Conservation (phyloP, 768 basidiomycete genomes). For the Suillus paluster region DNA sequence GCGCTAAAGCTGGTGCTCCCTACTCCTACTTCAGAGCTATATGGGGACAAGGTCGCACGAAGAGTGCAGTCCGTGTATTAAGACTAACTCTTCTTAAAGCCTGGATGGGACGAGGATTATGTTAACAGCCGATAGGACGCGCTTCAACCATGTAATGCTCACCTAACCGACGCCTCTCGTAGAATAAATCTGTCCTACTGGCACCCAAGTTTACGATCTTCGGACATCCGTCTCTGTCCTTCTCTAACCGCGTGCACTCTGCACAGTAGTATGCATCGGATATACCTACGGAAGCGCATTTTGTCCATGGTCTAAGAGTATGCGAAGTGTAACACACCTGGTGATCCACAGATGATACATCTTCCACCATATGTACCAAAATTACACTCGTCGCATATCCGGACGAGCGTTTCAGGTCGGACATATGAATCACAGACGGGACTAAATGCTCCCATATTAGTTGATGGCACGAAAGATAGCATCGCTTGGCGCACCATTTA, state of each 20-base stretch:
- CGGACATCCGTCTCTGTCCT: conserved; percentile 97
- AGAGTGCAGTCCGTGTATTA: not conserved
- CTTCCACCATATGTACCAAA: conserved; percentile 97
- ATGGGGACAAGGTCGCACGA: not conserved
- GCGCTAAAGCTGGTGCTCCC: not conserved
- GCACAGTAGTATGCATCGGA: conserved; percentile 99
- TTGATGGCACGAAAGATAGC: not conserved
- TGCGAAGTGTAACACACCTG: conserved; percentile 57
- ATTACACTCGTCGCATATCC: conserved; percentile 99
- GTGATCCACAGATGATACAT: conserved; percentile 97
- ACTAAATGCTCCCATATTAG: conserved; percentile 44
- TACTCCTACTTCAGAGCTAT: not conserved
- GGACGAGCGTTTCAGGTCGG: conserved; percentile 94
- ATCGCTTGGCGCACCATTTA: conserved; percentile 76
- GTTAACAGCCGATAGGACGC: not conserved
- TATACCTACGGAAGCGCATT: conserved; percentile 62
- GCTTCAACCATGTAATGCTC: conserved; percentile 19
- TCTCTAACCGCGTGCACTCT: conserved; percentile 95
- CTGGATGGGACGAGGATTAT: conserved; percentile 13
- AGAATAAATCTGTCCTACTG: conserved; percentile 90
- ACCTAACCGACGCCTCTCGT: conserved; percentile 87
- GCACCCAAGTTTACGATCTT: conserved; percentile 98
- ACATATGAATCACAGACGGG: conserved; percentile 99
- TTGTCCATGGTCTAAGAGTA: not conserved
- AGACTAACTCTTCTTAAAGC: conserved; percentile 38